Percentiles rank a stretch among this genome's conserved stretches.
These are phyloP conservation scores for Talaromyces albobiverticillius DNA, from an alignment of 2,329 filamentous ascomycete genomes.

Conservation along the genomic window DNA sequence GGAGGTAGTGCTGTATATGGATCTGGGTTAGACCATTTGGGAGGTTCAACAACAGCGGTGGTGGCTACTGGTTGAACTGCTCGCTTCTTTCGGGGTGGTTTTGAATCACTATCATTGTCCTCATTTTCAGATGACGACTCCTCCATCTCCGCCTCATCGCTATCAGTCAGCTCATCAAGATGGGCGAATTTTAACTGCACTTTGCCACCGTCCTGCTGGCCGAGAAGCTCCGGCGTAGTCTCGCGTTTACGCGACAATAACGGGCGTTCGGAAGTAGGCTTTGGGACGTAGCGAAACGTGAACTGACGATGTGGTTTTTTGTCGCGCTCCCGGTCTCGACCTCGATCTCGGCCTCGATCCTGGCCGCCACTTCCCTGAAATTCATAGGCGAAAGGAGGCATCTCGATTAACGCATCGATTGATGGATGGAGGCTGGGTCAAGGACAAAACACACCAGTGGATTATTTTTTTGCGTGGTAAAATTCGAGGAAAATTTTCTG, in stretches of 20 bases:
- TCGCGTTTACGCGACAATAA: slow-evolving; percentile 34
- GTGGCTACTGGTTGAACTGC: slow-evolving; percentile 15
- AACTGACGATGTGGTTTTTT: slow-evolving; percentile 29
- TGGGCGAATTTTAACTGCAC: slow-evolving; percentile 33
- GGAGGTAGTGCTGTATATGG: slow-evolving; percentile 87
- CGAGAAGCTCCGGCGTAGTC: slow-evolving; percentile 34
- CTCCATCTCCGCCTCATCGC: slow-evolving; percentile 46
- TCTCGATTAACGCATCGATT: not conserved
- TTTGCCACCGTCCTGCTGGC: slow-evolving; percentile 24
- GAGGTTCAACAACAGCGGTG: slow-evolving; percentile 35
- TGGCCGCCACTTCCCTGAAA: slow-evolving; percentile 25
- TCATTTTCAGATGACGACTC: slow-evolving; percentile 34
- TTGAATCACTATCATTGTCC: slow-evolving; percentile 30
- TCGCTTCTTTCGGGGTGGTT: slow-evolving; percentile 39
- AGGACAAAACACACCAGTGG: too few species aligned
- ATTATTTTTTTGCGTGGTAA: not conserved
- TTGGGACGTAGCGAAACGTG: slow-evolving; percentile 38
- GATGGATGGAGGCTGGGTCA: not conserved
- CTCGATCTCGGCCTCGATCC: slow-evolving; percentile 7
- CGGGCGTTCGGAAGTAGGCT: slow-evolving; percentile 36
- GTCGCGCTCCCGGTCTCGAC: slow-evolving; percentile 20
- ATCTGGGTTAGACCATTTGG: slow-evolving; percentile 95
- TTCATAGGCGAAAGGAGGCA: slow-evolving; percentile 28
- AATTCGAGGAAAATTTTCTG: not conserved
- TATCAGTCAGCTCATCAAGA: slow-evolving; percentile 42